Percentiles rank a stretch among this genome's conserved stretches.
Conservation (phyloP, 2,329 filamentous ascomycete species). For the Sphaerostilbella broomeana region DNA sequence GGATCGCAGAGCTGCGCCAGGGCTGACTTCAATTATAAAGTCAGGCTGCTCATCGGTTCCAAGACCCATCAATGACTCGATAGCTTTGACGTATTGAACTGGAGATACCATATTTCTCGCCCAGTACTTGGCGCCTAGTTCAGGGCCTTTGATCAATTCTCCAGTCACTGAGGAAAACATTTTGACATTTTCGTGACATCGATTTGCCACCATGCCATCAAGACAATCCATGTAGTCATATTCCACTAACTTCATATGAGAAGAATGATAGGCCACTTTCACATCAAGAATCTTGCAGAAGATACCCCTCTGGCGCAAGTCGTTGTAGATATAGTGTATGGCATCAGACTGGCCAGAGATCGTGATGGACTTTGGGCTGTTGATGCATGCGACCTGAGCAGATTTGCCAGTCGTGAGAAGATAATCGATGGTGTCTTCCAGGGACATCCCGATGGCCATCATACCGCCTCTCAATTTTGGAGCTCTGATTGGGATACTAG, state of each 20-base stretch:
- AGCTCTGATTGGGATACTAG: conserved; percentile 21
- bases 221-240: conserved; percentile 30
- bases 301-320: conserved; percentile 26
- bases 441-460: conserved; percentile 34
- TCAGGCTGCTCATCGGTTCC: conserved; percentile 24
- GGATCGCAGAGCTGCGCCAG: conserved; percentile 30
- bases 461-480: conserved; percentile 32
- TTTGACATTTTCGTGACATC: conserved; percentile 14
- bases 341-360: conserved; percentile 34
- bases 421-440: conserved; percentile 22
- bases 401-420: conserved; percentile 18
- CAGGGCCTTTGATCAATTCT: conserved; percentile 15
- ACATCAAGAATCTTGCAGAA: conserved; percentile 33
- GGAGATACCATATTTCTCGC: conserved; percentile 37
- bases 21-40: conserved; percentile 37
- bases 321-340: conserved; percentile 25
- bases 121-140: conserved; percentile 38
- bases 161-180: conserved; percentile 40
- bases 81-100: conserved; percentile 37
- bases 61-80: conserved; percentile 29
- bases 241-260: conserved; percentile 35
- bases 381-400: conserved; percentile 37
- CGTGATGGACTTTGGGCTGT: conserved; percentile 38
- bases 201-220: conserved; percentile 15
- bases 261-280: conserved; percentile 38